Evolutionary conservation across 805 yeast genomes (phyloP).

Genomic region (Sugiyamaella boreocaroliniensis): DNA sequence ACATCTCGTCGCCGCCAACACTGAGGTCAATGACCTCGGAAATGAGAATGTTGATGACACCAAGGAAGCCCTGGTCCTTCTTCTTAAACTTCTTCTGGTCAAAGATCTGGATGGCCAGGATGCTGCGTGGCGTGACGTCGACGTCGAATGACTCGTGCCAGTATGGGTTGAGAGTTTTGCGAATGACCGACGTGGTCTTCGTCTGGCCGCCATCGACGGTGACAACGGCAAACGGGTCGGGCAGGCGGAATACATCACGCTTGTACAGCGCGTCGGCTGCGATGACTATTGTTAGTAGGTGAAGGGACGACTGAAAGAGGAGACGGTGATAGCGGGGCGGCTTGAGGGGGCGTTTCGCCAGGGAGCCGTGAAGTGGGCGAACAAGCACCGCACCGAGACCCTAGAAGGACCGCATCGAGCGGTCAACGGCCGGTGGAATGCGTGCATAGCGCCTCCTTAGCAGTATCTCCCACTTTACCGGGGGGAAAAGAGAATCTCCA

Average conservation of each 20-base stretch:
- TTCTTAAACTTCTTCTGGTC: constrained; percentile 96
- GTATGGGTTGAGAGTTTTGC: constrained; percentile 90
- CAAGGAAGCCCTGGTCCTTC: constrained; percentile 97
- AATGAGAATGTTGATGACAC: constrained; percentile 86
- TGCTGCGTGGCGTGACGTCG: constrained; percentile 67
- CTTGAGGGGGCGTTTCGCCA: too few relatives aligned
- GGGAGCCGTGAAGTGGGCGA: too few relatives aligned
- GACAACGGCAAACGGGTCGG: constrained; percentile 96
- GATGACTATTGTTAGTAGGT: constrained; percentile 39
- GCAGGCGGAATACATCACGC: constrained; percentile 88
- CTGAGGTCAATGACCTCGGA: constrained; percentile 73
- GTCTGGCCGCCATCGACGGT: constrained; percentile 98
- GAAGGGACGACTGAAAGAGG: not conserved
- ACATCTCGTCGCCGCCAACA: constrained; percentile 55
- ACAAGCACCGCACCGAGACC: too few relatives aligned
- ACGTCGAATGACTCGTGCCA: constrained; percentile 93
- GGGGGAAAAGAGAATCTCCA: too few relatives aligned
- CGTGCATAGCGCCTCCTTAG: too few relatives aligned
- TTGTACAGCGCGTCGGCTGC: constrained; percentile 96
- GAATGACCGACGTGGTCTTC: constrained; percentile 87
- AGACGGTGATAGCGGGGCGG: not conserved
- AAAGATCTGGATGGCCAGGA: constrained; percentile 86
- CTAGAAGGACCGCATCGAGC: too few relatives aligned
- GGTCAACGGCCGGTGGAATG: too few relatives aligned
- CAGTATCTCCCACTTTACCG: too few relatives aligned